Percentiles rank a stretch among this genome's conserved stretches.
Evolutionary conservation across 1,284 basidiomycete species (phyloP).

Genomic region (Cutaneotrichosporon mucoides): DNA sequence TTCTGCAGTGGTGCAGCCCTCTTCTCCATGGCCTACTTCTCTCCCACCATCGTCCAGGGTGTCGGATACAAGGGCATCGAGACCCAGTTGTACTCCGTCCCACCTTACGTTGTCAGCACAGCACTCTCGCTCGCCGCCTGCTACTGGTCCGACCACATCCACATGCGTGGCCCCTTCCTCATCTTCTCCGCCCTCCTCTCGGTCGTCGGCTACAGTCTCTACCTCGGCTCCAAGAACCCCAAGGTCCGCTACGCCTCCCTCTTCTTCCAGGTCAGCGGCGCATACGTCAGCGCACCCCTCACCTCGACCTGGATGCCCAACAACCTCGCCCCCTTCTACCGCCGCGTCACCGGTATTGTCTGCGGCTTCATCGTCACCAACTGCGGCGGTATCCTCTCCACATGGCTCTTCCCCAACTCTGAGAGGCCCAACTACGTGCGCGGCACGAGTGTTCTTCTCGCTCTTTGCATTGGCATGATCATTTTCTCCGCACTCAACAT

Average conservation of each 20-base stretch:
- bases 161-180: constrained; percentile 52
- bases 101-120: constrained; percentile 56
- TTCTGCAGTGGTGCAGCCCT: constrained; percentile 49
- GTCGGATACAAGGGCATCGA: constrained; percentile 51
- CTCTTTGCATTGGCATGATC: constrained; percentile 17
- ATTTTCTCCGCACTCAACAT: constrained; percentile 23
- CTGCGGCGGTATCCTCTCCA: constrained; percentile 58
- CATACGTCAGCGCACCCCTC: constrained; percentile 34
- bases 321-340: constrained; percentile 57
- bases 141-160: constrained; percentile 56
- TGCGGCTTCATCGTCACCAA: constrained; percentile 58
- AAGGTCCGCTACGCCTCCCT: constrained; percentile 39
- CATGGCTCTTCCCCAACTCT: constrained; percentile 56
- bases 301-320: constrained; percentile 51
- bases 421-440: constrained; percentile 51
- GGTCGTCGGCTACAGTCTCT: constrained; percentile 40
- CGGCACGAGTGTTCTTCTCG: constrained; percentile 40
- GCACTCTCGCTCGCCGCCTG: constrained; percentile 54
- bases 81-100: constrained; percentile 53
- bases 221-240: constrained; percentile 26
- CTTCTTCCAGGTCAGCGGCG: constrained; percentile 44
- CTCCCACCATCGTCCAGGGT: constrained; percentile 51
- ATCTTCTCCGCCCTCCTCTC: constrained; percentile 27
- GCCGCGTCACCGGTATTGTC: constrained; percentile 58
- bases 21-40: constrained; percentile 55